A percentile compares a stretch with the other conserved stretches of the same genome.
phyloP scores from a whole-genome alignment of 1,139 yeast genomes.

The Arxiozyma slooffiae region DNA sequence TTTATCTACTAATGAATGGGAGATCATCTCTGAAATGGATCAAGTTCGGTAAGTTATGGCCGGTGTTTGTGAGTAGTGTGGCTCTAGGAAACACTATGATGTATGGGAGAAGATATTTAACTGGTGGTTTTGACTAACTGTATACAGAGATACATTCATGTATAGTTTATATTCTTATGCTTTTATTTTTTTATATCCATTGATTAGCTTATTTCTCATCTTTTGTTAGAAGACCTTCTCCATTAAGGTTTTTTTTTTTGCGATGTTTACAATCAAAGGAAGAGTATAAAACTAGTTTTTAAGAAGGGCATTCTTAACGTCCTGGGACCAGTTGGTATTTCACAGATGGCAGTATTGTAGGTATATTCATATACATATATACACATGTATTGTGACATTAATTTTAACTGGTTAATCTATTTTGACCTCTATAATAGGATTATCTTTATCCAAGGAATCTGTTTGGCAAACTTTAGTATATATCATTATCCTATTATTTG shows the following conservation, averaged over 20 bases:
- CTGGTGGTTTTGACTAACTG: conserved; percentile 18
- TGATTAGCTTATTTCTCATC: not conserved
- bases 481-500: not conserved
- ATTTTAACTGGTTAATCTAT: not conserved
- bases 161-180: not conserved
- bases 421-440: not conserved
- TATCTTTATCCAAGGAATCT: not conserved
- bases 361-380: too few relatives aligned
- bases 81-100: conserved; percentile 55
- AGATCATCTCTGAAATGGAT: conserved; percentile 44
- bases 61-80: conserved; percentile 47
- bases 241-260: too few relatives aligned
- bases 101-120: conserved; percentile 62
- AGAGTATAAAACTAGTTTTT: too few relatives aligned
- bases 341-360: not conserved
- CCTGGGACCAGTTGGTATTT: not conserved
- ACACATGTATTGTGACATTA: not conserved
- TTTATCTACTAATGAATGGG: conserved; percentile 71
- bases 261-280: not conserved
- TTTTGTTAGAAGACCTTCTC: not conserved
- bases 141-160: not conserved
- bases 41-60: conserved; percentile 42
- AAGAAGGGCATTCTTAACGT: not conserved
- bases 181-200: too few relatives aligned
- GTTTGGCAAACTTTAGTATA: not conserved